Percentiles rank a stretch among this genome's conserved stretches.
Evolutionary conservation across 192 early-diverging fungal species (phyloP).

Genomic region (Podila epigama): DNA sequence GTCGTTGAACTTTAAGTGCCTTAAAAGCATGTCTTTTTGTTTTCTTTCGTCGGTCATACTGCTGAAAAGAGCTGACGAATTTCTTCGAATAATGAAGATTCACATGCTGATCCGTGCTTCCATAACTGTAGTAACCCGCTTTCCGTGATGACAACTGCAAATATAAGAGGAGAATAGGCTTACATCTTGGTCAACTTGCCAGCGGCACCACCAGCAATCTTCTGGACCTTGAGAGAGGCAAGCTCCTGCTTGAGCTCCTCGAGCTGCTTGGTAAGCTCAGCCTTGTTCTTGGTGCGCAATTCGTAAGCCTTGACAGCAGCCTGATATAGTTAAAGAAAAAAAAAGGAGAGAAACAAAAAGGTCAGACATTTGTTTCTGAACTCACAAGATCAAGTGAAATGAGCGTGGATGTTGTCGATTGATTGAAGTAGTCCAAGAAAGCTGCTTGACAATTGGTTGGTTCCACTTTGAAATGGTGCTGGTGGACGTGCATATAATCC

Average conservation of each 20-base stretch:
- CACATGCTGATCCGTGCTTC: background rate
- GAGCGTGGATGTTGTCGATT: background rate
- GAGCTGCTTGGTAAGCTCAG: slow-evolving; percentile 89
- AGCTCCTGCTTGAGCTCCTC: slow-evolving; percentile 97
- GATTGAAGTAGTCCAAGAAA: background rate
- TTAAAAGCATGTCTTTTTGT: background rate
- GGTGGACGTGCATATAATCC: too few relatives aligned
- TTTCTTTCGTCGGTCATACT: too few relatives aligned
- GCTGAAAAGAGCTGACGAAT: too few relatives aligned
- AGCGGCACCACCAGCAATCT: slow-evolving; percentile 81
- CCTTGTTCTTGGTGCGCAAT: slow-evolving; percentile 94
- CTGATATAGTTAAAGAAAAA: slow-evolving; percentile 55
- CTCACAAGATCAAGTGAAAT: background rate
- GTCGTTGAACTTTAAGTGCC: too few relatives aligned
- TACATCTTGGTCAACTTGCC: slow-evolving; percentile 87
- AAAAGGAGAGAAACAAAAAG: background rate
- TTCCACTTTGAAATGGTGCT: slow-evolving; percentile 1
- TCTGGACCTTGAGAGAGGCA: slow-evolving; percentile 90
- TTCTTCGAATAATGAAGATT: too few relatives aligned
- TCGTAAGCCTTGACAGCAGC: slow-evolving; percentile 91
- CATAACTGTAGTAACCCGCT: background rate
- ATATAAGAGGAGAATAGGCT: slow-evolving; percentile 15
- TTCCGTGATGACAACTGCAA: background rate
- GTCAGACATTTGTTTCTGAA: background rate
- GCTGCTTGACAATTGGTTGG: background rate